Evolutionary conservation across 139 green algal species (phyloP).

Genomic region (Raphidocelis subcapitata): DNA sequence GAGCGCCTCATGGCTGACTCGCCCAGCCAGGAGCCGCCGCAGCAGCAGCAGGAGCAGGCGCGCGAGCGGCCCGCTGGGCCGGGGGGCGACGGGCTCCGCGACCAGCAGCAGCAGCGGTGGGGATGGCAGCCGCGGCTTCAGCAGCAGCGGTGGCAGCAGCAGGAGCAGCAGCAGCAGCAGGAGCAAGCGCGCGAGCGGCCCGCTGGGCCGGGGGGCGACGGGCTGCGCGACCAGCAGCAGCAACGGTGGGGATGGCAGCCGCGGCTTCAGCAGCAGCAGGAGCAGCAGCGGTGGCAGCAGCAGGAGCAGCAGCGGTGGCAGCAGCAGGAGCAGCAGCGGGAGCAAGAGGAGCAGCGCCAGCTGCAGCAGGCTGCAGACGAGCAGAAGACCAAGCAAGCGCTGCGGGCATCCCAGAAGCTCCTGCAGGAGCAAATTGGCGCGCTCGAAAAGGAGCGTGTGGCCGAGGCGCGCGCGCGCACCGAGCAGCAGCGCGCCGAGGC

Average conservation of each 20-base stretch:
- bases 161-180: slow-evolving; percentile 17
- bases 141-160: neutral
- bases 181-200: neutral
- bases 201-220: neutral
- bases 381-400: neutral
- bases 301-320: neutral
- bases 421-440: neutral
- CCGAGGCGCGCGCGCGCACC: too few relatives aligned
- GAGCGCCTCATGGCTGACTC: neutral
- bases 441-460: neutral
- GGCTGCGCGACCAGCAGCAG: neutral
- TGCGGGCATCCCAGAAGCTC: neutral
- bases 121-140: neutral
- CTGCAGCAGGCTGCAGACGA: neutral
- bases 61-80: neutral
- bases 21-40: neutral
- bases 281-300: slow-evolving; percentile 3
- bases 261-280: slow-evolving; percentile 6
- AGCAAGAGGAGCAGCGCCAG: slow-evolving; percentile 2
- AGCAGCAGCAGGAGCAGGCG: slow-evolving; percentile 14
- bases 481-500: neutral
- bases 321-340: slow-evolving; percentile 18
- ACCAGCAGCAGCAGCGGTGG: slow-evolving; percentile 2
- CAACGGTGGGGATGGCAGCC: neutral
- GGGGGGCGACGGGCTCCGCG: neutral